These are phyloP conservation scores for Nematodospora valgi DNA, from an alignment of 805 yeast species.

Conservation along the genomic window DNA sequence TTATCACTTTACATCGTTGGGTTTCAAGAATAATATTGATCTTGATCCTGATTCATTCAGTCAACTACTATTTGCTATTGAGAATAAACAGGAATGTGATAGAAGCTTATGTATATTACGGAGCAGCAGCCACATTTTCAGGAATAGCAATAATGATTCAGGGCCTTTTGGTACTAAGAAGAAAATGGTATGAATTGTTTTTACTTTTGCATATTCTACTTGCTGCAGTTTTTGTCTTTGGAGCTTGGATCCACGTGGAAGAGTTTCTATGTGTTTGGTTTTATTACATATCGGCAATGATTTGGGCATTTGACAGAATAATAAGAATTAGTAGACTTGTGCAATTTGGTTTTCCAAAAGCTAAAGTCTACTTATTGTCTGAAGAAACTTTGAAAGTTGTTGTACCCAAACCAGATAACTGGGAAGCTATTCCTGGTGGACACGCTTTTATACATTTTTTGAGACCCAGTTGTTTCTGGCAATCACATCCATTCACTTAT, in stretches of 20 bases:
- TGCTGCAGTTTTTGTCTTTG: conserved; percentile 46
- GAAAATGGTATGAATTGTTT: conserved; percentile 51
- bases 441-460: conserved; percentile 57
- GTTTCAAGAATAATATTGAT: conserved; percentile 20
- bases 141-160: conserved; percentile 44
- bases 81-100: conserved; percentile 8
- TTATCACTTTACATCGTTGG: conserved; percentile 28
- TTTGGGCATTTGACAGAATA: conserved; percentile 71
- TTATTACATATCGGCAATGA: conserved; percentile 50
- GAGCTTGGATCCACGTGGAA: conserved; percentile 50
- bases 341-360: conserved; percentile 58
- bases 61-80: conserved; percentile 14
- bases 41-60: conserved; percentile 26
- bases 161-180: conserved; percentile 43
- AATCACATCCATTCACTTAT: conserved; percentile 66
- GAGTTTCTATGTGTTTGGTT: conserved; percentile 33
- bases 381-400: conserved; percentile 48
- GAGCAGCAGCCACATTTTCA: conserved; percentile 25
- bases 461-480: conserved; percentile 48
- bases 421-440: conserved; percentile 60
- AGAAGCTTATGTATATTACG: conserved; percentile 19
- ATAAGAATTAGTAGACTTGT: conserved; percentile 53
- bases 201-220: conserved; percentile 54
- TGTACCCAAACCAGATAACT: conserved; percentile 49
- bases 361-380: conserved; percentile 39